phyloP scores from a whole-genome alignment of 768 basidiomycete genomes.

The Russula lepida region DNA sequence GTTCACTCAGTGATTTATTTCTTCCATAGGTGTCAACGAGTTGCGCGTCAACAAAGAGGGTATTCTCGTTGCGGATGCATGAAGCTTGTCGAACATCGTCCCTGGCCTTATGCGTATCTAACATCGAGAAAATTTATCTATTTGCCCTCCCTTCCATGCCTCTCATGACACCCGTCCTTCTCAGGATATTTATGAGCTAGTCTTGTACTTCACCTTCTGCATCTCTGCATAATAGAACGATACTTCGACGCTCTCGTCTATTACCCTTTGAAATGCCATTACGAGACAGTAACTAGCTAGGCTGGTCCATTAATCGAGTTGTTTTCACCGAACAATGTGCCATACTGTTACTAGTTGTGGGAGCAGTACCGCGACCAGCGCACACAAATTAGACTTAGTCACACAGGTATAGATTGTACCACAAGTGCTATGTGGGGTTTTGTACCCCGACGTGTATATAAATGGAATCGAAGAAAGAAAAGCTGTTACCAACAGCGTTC shows the following conservation, averaged over 20 bases:
- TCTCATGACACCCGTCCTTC: background rate
- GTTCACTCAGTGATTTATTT: background rate
- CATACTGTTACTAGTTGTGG: too few relatives aligned
- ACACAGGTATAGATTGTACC: too few relatives aligned
- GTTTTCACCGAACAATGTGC: too few relatives aligned
- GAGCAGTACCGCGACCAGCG: too few relatives aligned
- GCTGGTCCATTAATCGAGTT: background rate
- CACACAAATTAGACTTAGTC: too few relatives aligned
- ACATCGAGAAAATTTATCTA: background rate
- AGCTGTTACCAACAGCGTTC: too few relatives aligned
- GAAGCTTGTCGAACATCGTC: background rate
- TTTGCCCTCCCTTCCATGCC: background rate
- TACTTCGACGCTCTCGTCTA: background rate
- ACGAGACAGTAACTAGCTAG: background rate
- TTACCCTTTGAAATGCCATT: background rate
- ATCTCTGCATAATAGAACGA: conserved; percentile 8
- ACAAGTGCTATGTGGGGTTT: too few relatives aligned
- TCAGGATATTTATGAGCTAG: conserved; percentile 10
- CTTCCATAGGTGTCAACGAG: background rate
- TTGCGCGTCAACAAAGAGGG: conserved; percentile 13
- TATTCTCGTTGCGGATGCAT: background rate
- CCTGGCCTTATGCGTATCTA: background rate
- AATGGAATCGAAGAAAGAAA: too few relatives aligned
- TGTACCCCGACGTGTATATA: too few relatives aligned
- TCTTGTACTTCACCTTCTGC: background rate